These are phyloP conservation scores for Colletotrichum sp. DNA, from an alignment of 2,329 filamentous ascomycete species.

Conservation along the genomic window DNA sequence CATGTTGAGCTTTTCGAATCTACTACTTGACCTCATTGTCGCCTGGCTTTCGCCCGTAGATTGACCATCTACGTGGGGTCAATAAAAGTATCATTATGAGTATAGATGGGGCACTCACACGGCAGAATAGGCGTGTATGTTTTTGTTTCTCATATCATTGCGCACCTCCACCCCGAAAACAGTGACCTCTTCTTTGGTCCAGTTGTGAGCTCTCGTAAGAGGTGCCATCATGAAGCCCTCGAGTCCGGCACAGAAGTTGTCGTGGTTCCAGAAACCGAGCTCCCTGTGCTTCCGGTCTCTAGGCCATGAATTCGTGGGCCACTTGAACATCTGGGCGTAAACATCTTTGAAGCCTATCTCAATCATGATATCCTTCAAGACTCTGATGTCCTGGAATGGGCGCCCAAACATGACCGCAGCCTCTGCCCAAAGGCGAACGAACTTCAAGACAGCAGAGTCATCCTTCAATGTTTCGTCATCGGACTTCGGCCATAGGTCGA, in stretches of 20 bases:
- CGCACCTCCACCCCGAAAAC: slow-evolving; percentile 26
- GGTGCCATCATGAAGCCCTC: slow-evolving; percentile 39
- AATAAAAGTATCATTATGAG: neutral
- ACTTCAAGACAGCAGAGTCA: slow-evolving; percentile 31
- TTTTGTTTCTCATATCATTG: slow-evolving; percentile 25
- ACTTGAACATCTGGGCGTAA: slow-evolving; percentile 48
- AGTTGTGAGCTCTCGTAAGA: slow-evolving; percentile 40
- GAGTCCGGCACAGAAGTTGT: slow-evolving; percentile 33
- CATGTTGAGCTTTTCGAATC: neutral
- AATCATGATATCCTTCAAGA: slow-evolving; percentile 42
- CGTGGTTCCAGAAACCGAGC: slow-evolving; percentile 41
- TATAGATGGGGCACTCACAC: slow-evolving; percentile 30
- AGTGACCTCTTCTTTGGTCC: slow-evolving; percentile 32
- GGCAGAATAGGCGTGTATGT: slow-evolving; percentile 33
- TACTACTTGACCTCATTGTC: neutral
- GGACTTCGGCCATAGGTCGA: slow-evolving; percentile 38
- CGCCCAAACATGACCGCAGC: slow-evolving; percentile 32
- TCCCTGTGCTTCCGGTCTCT: slow-evolving; percentile 55
- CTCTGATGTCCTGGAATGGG: slow-evolving; percentile 26
- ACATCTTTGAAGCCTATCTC: slow-evolving; percentile 61
- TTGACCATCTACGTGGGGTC: neutral
- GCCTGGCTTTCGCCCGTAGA: neutral
- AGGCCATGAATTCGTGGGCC: slow-evolving; percentile 58
- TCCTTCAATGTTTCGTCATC: slow-evolving; percentile 44
- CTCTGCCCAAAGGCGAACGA: slow-evolving; percentile 31